phyloP scores from a whole-genome alignment of 2,329 filamentous ascomycete genomes.

The Chaetomiaceae sp. region DNA sequence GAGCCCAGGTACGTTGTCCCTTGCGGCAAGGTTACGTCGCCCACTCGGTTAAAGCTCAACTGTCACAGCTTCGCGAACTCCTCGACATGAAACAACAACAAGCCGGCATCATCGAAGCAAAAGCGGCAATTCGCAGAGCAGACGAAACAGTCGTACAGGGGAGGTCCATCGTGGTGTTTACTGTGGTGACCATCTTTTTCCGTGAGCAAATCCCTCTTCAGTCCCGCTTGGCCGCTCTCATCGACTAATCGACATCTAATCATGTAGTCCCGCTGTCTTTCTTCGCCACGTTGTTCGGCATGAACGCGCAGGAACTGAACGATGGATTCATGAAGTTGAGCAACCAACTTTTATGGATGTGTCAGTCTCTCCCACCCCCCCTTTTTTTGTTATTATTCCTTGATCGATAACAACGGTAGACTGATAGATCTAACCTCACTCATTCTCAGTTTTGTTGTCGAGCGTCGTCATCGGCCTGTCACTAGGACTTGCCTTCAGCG shows the following conservation, averaged over 20 bases:
- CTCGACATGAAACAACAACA: slow-evolving; percentile 35
- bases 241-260: slow-evolving; percentile 26
- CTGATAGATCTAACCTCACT: background rate
- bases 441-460: slow-evolving; percentile 17
- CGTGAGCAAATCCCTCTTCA: slow-evolving; percentile 19
- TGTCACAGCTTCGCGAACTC: slow-evolving; percentile 28
- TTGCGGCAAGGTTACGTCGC: no score
- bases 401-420: no score
- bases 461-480: slow-evolving; percentile 20
- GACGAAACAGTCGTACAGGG: slow-evolving; percentile 32
- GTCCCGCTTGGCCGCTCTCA: no score
- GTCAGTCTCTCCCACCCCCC: no score
- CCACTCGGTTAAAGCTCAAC: no score
- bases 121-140: slow-evolving; percentile 30
- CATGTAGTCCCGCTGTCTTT: slow-evolving; percentile 38
- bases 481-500: slow-evolving; percentile 22
- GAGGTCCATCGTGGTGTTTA: slow-evolving; percentile 33
- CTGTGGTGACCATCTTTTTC: slow-evolving; percentile 36
- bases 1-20: slow-evolving; percentile 27
- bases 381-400: no score
- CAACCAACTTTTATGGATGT: slow-evolving; percentile 21
- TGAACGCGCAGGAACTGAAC: slow-evolving; percentile 32
- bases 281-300: slow-evolving; percentile 37
- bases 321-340: slow-evolving; percentile 15
- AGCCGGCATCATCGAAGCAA: slow-evolving; percentile 33